Conservation (phyloP, 371 early-diverging fungal species). For the Dinochytrium kinnereticum region DNA sequence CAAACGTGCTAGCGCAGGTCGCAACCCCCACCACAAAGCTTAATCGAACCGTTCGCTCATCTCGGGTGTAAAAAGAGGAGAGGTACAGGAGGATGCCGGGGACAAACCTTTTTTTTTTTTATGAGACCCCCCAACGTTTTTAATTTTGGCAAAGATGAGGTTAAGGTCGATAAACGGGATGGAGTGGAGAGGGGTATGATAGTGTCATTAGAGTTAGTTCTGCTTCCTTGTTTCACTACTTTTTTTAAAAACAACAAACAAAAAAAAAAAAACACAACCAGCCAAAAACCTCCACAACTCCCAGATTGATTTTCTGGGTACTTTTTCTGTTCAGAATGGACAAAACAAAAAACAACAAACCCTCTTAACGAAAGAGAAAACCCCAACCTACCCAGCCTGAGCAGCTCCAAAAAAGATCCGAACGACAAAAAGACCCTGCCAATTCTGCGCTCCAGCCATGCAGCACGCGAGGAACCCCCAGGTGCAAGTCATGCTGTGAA, state of each 20-base stretch:
- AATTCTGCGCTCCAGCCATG: slow-evolving; percentile 20
- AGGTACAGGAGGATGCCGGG: slow-evolving; percentile 38
- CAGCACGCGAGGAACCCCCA: slow-evolving; percentile 27
- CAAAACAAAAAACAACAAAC: not conserved
- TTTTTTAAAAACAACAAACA: too few species aligned
- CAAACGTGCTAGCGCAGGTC: slow-evolving; percentile 29
- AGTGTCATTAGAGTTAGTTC: too few species aligned
- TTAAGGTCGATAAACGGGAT: too few species aligned
- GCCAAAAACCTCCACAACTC: too few species aligned
- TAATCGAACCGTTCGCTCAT: slow-evolving; percentile 39
- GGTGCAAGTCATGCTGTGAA: slow-evolving; percentile 6
- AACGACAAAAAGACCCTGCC: slow-evolving; percentile 28
- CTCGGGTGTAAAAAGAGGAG: slow-evolving; percentile 39
- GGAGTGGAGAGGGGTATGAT: too few species aligned
- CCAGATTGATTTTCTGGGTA: too few species aligned
- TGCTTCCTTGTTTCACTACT: too few species aligned
- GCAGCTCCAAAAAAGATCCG: slow-evolving; percentile 28
- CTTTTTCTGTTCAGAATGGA: too few species aligned
- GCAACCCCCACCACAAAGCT: slow-evolving; percentile 37
- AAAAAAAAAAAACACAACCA: too few species aligned
- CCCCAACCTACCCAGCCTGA: slow-evolving; percentile 33
- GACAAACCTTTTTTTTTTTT: slow-evolving; percentile 38
- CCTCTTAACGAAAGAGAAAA: not conserved
- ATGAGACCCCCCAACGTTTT: too few species aligned
- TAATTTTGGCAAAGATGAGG: too few species aligned